Evolutionary conservation across 2,329 filamentous ascomycete species (phyloP).

Genomic region (Fusarium nanum): DNA sequence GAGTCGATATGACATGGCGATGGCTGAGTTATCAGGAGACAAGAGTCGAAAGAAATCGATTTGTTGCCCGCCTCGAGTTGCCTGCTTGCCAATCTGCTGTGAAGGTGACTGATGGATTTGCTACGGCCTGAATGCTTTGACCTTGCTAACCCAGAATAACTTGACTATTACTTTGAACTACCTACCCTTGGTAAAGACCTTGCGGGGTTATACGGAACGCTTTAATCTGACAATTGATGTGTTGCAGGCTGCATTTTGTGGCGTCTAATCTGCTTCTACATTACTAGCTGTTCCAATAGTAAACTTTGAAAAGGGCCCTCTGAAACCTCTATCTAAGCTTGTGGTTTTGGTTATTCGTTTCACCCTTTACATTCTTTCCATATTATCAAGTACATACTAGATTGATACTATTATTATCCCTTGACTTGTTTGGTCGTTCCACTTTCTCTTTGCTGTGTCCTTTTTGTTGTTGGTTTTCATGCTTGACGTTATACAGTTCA

Average conservation of each 20-base stretch:
- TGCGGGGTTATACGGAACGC: conserved; percentile 44
- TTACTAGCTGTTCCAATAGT: conserved; percentile 68
- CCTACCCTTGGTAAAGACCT: neutral
- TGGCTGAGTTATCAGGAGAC: conserved; percentile 25
- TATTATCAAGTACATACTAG: neutral
- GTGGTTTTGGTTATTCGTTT: conserved; percentile 72
- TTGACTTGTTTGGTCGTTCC: neutral
- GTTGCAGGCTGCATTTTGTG: conserved; percentile 52
- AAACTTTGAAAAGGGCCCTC: conserved; percentile 65
- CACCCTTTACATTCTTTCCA: conserved; percentile 65
- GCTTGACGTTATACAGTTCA: neutral
- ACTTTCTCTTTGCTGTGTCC: neutral
- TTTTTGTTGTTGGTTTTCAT: neutral
- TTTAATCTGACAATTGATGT: conserved; percentile 62
- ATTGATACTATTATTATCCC: conserved; percentile 1
- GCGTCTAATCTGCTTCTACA: conserved; percentile 64
- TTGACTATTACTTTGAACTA: neutral
- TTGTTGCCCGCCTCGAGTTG: conserved; percentile 34
- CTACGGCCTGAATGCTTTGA: neutral
- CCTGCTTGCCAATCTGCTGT: conserved; percentile 17
- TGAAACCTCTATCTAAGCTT: conserved; percentile 61
- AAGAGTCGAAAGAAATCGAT: conserved; percentile 49
- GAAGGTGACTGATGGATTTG: conserved; percentile 36
- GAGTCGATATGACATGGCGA: conserved; percentile 3
- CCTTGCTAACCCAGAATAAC: conserved; percentile 18